Percentiles rank a stretch among this genome's conserved stretches.
Conservation (phyloP, 2,329 filamentous ascomycete species). For the Colletotrichum liaoningense region DNA sequence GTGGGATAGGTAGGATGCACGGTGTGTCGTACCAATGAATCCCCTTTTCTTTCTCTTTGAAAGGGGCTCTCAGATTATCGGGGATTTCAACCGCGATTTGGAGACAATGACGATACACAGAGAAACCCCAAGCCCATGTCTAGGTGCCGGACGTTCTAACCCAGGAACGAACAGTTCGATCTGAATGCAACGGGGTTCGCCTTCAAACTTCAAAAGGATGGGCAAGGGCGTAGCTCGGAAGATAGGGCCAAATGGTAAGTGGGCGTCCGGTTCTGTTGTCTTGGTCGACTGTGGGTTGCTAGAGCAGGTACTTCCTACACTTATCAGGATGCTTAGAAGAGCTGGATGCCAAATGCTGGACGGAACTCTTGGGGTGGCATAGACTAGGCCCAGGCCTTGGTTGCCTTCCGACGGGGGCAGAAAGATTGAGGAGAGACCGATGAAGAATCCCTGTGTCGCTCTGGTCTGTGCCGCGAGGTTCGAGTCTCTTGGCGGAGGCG, state of each 20-base stretch:
- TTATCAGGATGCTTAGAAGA: conserved; percentile 12
- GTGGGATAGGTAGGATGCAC: background rate
- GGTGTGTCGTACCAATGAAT: conserved; percentile 1
- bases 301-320: conserved; percentile 2
- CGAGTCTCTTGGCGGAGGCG: conserved; percentile 22
- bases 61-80: conserved; percentile 8
- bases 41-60: background rate
- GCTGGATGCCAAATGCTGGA: conserved; percentile 22
- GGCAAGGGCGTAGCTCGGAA: background rate
- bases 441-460: conserved; percentile 29
- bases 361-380: background rate
- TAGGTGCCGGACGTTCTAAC: conserved; percentile 6
- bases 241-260: background rate
- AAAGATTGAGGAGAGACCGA: background rate
- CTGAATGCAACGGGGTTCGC: background rate
- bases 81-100: conserved; percentile 13
- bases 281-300: background rate
- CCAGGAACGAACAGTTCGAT: background rate
- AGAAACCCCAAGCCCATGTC: conserved; percentile 10
- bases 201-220: background rate
- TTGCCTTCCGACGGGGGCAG: background rate
- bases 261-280: background rate
- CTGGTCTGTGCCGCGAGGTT: conserved; percentile 32
- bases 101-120: conserved; percentile 5
- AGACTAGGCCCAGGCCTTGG: conserved; percentile 3